Conservation (phyloP, 2,329 filamentous ascomycete species). For the Diaporthe sp. region DNA sequence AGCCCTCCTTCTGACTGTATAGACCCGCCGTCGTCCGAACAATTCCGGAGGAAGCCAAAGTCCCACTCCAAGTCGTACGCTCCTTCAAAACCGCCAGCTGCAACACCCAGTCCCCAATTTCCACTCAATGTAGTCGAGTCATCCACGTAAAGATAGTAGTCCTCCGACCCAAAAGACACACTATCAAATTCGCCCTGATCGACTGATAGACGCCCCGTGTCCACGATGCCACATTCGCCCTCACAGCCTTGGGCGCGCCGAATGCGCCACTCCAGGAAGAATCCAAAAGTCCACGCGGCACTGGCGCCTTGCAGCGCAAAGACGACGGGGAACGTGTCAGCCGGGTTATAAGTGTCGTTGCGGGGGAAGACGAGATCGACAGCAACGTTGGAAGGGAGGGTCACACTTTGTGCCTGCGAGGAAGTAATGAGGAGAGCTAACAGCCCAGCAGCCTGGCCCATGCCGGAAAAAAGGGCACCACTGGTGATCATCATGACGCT, state of each 20-base stretch:
- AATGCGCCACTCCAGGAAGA: slow-evolving; percentile 21
- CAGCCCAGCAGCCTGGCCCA: not conserved
- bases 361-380: slow-evolving; percentile 50
- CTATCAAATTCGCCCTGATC: not conserved
- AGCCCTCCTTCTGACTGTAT: not conserved
- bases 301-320: slow-evolving; percentile 48
- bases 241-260: not conserved
- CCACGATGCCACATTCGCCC: slow-evolving; percentile 19
- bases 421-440: not conserved
- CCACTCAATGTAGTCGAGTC: not conserved
- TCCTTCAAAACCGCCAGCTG: not conserved
- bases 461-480: not conserved
- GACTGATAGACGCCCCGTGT: slow-evolving; percentile 7
- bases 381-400: slow-evolving; percentile 50
- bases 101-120: slow-evolving; percentile 14
- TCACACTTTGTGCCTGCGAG: not conserved
- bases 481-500: not conserved
- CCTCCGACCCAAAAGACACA: slow-evolving; percentile 8
- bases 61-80: slow-evolving; percentile 25
- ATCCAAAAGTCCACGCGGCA: slow-evolving; percentile 24
- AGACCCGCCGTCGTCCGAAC: slow-evolving; percentile 9
- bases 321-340: slow-evolving; percentile 47
- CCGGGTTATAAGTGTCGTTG: slow-evolving; percentile 49
- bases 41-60: slow-evolving; percentile 23
- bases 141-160: slow-evolving; percentile 8